Evolutionary conservation across 306 rosid species (phyloP), one percentile per base, ranked within the genome.

Genomic region (Macrotyloma uniflorum): DNA sequence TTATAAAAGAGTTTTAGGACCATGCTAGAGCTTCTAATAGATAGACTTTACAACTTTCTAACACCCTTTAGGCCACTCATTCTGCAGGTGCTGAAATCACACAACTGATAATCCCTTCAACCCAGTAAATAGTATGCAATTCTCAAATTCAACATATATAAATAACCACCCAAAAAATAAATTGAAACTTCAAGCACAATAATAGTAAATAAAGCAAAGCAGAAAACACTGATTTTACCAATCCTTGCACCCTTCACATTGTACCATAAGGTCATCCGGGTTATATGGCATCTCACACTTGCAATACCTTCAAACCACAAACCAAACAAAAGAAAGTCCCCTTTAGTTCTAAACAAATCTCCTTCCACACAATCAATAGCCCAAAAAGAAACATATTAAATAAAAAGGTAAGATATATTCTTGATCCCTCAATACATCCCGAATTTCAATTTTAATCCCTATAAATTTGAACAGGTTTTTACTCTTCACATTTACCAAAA

Each of bases 261-360:
- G 93, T 72, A 92, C 91, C 97, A 92, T 92, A 49, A 92, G 95
- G 79, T 90, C 97, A 45, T 90, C 95, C 15, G 95, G 95, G 79
- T 92, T 92, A 74, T 90, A 92, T 19, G 97, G 97, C 97, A 90
- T 92, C 83, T 92, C 93, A 62, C 97, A 92, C 69, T 84, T 92
- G 88, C 97, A 92, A 84, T 90, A 92, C 78, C 97, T 92, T 54
- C 83, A 86, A 78, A 58, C 51, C 12, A 77, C 42, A 82, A 79
- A 73, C 61, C 72, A 80, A 42, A n/a, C 2, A 14, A 6, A 32
- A 7, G 2, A 74, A 22, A 30, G 18, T 35, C 12, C 6, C 65
- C 59, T 36, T 70, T 8, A 76, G 40, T 47, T 32, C 65, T 51
- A 45, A 33, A 54, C 55, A 70, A 51, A 72, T 15, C 45, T 46